Base-by-base conservation (phyloP, 805 yeast genomes). In the Saturnispora saitoi region DNA sequence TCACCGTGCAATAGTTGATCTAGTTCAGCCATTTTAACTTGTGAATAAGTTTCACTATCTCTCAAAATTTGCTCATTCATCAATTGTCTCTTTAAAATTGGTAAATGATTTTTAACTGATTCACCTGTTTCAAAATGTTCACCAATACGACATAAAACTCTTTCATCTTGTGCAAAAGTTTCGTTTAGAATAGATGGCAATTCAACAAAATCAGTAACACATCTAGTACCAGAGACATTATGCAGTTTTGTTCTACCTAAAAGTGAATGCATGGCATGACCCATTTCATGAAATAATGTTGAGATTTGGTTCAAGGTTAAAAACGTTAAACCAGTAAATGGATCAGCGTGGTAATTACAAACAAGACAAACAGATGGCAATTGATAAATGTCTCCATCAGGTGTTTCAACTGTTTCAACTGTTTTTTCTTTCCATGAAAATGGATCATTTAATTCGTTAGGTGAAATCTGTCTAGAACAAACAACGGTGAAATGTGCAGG, bases 241-340 rank as follows among this genome's bases (percentile, higher is more conserved):
- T 93, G 99, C 46, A 91, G 68, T 39, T 82, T 73, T 0, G 99
- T 93, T 53, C 91, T 75, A 0, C 98, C 99, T 19, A 93, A 68
- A 96, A 93, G 91, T 3, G 97, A 87, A 64, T 93, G 99, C 78
- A 93, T 85, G 1, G 98, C 98, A 65, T 93, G 99, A 0, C 99
- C 99, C 96, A 93, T 89, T 66, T 93, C 99, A 66, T 93, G 99
- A 69, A 93, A 93, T 17, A 93, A 69, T 0, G 99, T 93, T 58
- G 91, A 96, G 19, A 91, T 89, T 58, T 93, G 98, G 49, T 74
- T 77, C 49, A 86, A 71, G 11, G 82, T 71, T 36, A 91, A 66
- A 17, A 86, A 68, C 29, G 90, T 81, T 20, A 51, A 8, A 8
- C 44, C 48, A 1, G 58, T 58, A 4, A 59, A 58, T 5, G 57